A percentile compares a stretch with the other conserved stretches of the same genome.
Conservation (phyloP, 495 filamentous ascomycete species). For the Oidiodendron maius region DNA sequence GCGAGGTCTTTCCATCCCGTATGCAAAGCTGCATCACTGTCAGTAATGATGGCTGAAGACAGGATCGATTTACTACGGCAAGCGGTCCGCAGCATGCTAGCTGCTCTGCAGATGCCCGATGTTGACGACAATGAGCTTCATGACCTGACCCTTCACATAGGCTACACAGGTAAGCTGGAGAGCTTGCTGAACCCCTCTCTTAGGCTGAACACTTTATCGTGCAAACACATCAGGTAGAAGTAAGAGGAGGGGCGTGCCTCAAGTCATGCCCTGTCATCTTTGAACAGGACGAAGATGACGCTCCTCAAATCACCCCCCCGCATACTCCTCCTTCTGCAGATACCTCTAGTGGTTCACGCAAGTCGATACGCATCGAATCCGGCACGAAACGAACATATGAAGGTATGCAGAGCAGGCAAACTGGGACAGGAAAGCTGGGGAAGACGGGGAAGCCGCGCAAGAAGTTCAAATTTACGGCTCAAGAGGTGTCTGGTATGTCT, state of each 20-base stretch:
- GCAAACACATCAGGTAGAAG: slow-evolving; percentile 1
- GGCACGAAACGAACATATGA: background rate
- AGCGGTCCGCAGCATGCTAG: background rate
- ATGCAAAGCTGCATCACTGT: too few relatives aligned
- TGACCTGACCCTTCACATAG: background rate
- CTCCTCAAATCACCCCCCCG: background rate
- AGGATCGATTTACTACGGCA: slow-evolving; percentile 1
- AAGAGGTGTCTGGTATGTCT: background rate
- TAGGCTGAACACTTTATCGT: background rate
- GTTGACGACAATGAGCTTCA: slow-evolving; percentile 1
- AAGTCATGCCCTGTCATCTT: background rate
- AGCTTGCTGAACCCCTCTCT: background rate
- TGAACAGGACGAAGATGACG: background rate
- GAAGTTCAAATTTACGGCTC: background rate
- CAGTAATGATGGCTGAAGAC: background rate
- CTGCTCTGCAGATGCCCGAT: background rate
- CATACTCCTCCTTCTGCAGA: background rate
- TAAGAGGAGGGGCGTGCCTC: background rate
- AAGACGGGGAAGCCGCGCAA: too few relatives aligned
- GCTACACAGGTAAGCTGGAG: background rate
- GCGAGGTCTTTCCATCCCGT: too few relatives aligned
- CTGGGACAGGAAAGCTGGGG: too few relatives aligned
- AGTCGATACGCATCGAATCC: background rate
- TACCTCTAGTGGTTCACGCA: background rate
- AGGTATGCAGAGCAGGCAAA: background rate